Percentiles rank a stretch among this genome's conserved stretches.
phyloP scores from a whole-genome alignment of 306 rosid genomes.

The Dryas octopetala region DNA sequence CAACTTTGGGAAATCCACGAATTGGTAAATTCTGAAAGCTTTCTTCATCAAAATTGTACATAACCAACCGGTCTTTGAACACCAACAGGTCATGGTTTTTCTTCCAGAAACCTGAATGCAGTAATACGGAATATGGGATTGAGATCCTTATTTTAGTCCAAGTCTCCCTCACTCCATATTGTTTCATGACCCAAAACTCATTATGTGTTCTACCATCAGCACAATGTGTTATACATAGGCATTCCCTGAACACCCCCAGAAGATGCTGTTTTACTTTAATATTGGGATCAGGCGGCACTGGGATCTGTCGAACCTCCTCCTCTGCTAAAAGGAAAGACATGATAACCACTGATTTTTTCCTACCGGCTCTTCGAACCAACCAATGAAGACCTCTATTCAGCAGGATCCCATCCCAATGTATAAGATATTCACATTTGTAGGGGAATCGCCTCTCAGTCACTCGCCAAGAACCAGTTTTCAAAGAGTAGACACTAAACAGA shows the following conservation, averaged over 20 bases:
- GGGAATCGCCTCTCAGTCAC: not conserved
- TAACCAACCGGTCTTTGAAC: too few relatives aligned
- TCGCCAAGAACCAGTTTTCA: constrained; percentile 2
- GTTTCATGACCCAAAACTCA: constrained; percentile 8
- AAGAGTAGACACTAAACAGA: not conserved
- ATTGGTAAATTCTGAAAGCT: not conserved
- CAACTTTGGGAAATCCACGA: too few relatives aligned
- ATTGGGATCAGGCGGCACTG: not conserved
- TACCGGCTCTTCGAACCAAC: not conserved
- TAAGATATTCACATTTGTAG: not conserved
- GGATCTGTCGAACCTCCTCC: not conserved
- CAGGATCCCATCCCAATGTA: not conserved
- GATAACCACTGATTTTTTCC: not conserved
- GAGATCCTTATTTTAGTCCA: constrained; percentile 3
- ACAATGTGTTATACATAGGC: not conserved
- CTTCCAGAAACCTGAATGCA: too few relatives aligned
- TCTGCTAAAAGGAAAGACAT: not conserved
- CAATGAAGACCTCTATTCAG: constrained; percentile 1
- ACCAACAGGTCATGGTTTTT: not conserved
- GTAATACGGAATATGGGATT: not conserved
- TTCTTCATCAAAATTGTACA: not conserved
- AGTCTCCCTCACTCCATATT: not conserved
- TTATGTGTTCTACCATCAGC: too few relatives aligned
- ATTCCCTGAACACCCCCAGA: not conserved
- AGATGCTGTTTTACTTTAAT: too few relatives aligned